Evolutionary conservation across 2,329 filamentous ascomycete species (phyloP), one percentile per base, ranked within the genome.

Genomic region (Lecanosticta acicola): DNA sequence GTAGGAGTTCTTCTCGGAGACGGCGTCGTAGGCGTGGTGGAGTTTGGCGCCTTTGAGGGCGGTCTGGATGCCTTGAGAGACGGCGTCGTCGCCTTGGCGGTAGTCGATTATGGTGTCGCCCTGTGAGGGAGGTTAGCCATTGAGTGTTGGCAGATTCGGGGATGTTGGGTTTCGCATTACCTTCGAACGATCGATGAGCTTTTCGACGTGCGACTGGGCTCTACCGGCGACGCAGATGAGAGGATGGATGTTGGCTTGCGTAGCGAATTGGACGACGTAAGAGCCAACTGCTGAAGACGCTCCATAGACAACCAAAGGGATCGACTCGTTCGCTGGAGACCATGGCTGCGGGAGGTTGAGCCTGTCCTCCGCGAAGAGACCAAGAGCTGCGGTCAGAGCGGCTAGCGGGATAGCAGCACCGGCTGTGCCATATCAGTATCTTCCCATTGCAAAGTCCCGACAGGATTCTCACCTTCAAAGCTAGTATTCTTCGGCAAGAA

Each of bases 91-190:
- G 33, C 61, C 63, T 14, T 54, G 47, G 41, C 80, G 76, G 62
- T 84, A 83, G 65, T 84, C 80, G 45, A 84, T 59, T 29, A 84
- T 66, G 1, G 68, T 65, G 57, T 83, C 80, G 24, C 79, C 79
- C n/a, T n/a, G n/a, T n/a, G n/a, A n/a, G n/a, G n/a, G n/a, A n/a
- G n/a, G n/a, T n/a, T n/a, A n/a, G n/a, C n/a, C n/a, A n/a, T n/a
- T n/a, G n/a, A n/a, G n/a, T n/a, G n/a, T n/a, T n/a, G n/a, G n/a
- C n/a, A n/a, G n/a, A n/a, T n/a, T n/a, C n/a, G n/a, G n/a, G n/a
- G n/a, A n/a, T n/a, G n/a, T n/a, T n/a, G n/a, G n/a, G n/a, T n/a
- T n/a, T n/a, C n/a, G n/a, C n/a, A n/a, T n/a, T n/a, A n/a, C n/a
- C 54, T 76, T 77, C 41, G 60, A 63, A 9, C 62, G 61, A 56